These are phyloP conservation scores for Marchantia polymorpha DNA, from an alignment of 225 moss, liverwort and hornwort genomes.

Conservation along the genomic window DNA sequence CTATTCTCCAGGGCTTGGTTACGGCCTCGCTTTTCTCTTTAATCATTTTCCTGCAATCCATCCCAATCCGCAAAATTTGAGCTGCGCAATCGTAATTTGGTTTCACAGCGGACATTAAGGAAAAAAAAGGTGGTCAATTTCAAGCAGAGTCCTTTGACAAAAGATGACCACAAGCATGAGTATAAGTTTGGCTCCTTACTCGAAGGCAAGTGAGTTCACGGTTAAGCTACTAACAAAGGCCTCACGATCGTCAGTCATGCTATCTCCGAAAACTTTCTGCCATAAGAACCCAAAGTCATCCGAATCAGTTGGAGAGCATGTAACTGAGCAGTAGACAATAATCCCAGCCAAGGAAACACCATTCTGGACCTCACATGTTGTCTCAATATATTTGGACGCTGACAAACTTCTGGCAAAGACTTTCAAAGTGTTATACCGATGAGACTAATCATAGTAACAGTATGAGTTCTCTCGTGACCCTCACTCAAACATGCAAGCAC, in stretches of 20 bases:
- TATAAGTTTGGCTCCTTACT: slow-evolving; percentile 45
- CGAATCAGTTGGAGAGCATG: not conserved
- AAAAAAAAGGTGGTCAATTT: too few relatives aligned
- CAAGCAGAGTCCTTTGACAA: not conserved
- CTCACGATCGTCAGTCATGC: slow-evolving; percentile 67
- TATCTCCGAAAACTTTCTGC: slow-evolving; percentile 82
- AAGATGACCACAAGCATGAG: not conserved
- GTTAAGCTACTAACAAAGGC: slow-evolving; percentile 55
- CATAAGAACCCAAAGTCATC: not conserved
- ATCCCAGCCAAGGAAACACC: too few relatives aligned
- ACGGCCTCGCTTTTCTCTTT: slow-evolving; percentile 57
- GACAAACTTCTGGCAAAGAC: too few relatives aligned
- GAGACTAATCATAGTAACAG: too few relatives aligned
- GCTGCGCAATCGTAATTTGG: not conserved
- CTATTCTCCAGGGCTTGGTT: slow-evolving; percentile 45
- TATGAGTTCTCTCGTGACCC: too few relatives aligned
- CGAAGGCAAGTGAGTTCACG: slow-evolving; percentile 55
- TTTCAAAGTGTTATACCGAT: too few relatives aligned
- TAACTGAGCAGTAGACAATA: too few relatives aligned
- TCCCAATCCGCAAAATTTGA: not conserved
- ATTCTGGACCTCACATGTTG: too few relatives aligned
- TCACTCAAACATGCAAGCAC: too few relatives aligned
- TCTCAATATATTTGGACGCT: too few relatives aligned
- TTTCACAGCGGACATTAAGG: too few relatives aligned
- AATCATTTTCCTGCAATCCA: slow-evolving; percentile 52